These are phyloP conservation scores for Raphanus hybrid DNA, from an alignment of 441 rosid species.

Conservation along the genomic window DNA sequence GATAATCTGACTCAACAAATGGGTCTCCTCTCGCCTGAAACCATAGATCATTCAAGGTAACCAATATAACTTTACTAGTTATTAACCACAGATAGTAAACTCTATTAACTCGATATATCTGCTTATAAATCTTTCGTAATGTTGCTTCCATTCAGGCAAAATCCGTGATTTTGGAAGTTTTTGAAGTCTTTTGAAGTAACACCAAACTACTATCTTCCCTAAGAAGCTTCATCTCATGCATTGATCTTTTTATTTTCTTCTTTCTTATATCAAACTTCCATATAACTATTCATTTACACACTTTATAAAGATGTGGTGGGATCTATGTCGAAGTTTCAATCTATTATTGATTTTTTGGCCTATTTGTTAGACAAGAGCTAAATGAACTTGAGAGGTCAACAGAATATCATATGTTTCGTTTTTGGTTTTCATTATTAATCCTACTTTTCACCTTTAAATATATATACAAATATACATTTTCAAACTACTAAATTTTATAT, in stretches of 20 bases:
- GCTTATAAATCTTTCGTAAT: constrained; percentile 1
- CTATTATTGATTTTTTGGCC: neutral
- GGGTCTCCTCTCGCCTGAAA: constrained; percentile 74
- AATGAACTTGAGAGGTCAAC: constrained; percentile 7
- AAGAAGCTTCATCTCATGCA: constrained; percentile 18
- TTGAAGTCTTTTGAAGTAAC: constrained; percentile 10
- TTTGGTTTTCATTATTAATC: neutral
- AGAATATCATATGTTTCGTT: neutral
- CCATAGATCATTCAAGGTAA: constrained; percentile 43
- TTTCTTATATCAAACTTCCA: neutral
- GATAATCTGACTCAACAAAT: constrained; percentile 81
- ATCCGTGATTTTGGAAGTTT: constrained; percentile 25
- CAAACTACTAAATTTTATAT: neutral
- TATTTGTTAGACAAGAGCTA: neutral
- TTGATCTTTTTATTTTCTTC: neutral
- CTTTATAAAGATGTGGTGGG: neutral
- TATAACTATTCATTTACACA: neutral
- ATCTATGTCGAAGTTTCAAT: constrained; percentile 21
- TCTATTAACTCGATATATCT: neutral
- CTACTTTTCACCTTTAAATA: neutral
- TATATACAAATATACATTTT: neutral
- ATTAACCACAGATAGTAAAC: neutral
- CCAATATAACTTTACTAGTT: constrained; percentile 8
- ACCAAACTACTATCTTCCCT: neutral
- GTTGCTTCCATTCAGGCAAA: constrained; percentile 12